A percentile compares a stretch with the other conserved stretches of the same genome.
These are phyloP conservation scores for Diaporthe vaccinii DNA, from an alignment of 2,329 filamentous ascomycete genomes.

Conservation along the genomic window DNA sequence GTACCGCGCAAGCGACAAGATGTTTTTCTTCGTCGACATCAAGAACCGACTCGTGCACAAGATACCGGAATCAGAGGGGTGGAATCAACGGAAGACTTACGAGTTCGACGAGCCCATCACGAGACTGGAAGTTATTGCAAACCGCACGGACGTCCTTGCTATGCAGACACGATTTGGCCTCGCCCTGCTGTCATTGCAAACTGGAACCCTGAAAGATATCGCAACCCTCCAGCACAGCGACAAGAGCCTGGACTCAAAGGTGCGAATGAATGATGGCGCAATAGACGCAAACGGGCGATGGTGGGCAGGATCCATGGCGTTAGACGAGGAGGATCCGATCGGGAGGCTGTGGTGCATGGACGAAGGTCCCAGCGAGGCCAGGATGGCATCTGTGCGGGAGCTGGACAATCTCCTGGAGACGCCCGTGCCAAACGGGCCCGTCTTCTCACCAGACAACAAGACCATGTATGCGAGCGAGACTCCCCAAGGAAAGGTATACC, in stretches of 20 bases:
- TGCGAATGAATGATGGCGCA: conserved; percentile 47
- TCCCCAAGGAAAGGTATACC: conserved; percentile 31
- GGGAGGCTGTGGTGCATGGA: conserved; percentile 45
- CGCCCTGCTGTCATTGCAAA: conserved; percentile 42
- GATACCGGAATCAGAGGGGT: conserved; percentile 42
- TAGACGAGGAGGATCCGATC: conserved; percentile 44
- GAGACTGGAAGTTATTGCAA: conserved; percentile 42
- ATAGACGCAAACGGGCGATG: conserved; percentile 44
- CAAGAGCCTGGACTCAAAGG: conserved; percentile 40
- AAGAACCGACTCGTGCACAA: conserved; percentile 44
- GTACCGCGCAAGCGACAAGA: conserved; percentile 45
- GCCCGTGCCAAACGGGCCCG: conserved; percentile 45
- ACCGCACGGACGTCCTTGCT: conserved; percentile 42
- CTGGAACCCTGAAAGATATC: conserved; percentile 42
- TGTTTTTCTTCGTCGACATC: conserved; percentile 47
- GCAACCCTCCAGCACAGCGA: conserved; percentile 39
- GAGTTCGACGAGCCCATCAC: conserved; percentile 44
- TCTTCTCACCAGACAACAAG: conserved; percentile 45
- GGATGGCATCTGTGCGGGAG: conserved; percentile 30
- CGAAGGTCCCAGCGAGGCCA: conserved; percentile 34
- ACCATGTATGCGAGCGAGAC: conserved; percentile 39
- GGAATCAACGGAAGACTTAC: conserved; percentile 39
- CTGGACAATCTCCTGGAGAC: conserved; percentile 38
- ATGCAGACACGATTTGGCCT: conserved; percentile 44
- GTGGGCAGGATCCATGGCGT: conserved; percentile 47